These are phyloP conservation scores for Mortierella sp. DNA, from an alignment of 371 early-diverging fungal species.

Conservation along the genomic window DNA sequence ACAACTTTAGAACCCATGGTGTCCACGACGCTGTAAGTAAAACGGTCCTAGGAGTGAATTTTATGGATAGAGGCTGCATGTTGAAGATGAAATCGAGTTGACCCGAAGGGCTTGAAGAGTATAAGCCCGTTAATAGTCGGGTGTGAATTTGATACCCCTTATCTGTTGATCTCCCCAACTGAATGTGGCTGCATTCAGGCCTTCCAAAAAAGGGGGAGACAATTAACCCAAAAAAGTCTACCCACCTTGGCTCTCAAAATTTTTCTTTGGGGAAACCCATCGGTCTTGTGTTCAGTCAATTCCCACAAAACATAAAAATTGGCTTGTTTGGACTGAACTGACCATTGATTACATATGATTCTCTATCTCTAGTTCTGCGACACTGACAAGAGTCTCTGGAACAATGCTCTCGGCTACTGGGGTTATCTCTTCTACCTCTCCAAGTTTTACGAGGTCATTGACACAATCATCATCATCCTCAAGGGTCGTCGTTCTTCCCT, in stretches of 20 bases:
- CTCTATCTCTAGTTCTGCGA: conserved; percentile 73
- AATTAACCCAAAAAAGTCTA: conserved; percentile 34
- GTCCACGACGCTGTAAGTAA: conserved; percentile 59
- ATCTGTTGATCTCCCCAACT: conserved; percentile 13
- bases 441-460: conserved; percentile 91
- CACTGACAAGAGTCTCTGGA: conserved; percentile 74
- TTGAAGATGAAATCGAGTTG: neutral
- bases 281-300: too few species aligned
- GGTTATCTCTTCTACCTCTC: conserved; percentile 88
- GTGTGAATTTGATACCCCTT: neutral
- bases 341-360: neutral
- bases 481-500: conserved; percentile 86
- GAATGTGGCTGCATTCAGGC: neutral
- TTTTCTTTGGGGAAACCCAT: conserved; percentile 9
- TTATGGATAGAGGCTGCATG: neutral
- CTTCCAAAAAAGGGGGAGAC: conserved; percentile 4
- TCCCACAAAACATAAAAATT: neutral
- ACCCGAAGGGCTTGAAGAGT: too few species aligned
- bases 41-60: too few species aligned
- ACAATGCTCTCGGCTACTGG: conserved; percentile 78
- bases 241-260: neutral
- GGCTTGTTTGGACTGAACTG: neutral
- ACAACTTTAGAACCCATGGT: conserved; percentile 58
- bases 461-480: conserved; percentile 86
- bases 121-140: too few species aligned